Base-by-base conservation (phyloP, 192 early-diverging fungal species). In the Rhizophlyctis rosea region DNA sequence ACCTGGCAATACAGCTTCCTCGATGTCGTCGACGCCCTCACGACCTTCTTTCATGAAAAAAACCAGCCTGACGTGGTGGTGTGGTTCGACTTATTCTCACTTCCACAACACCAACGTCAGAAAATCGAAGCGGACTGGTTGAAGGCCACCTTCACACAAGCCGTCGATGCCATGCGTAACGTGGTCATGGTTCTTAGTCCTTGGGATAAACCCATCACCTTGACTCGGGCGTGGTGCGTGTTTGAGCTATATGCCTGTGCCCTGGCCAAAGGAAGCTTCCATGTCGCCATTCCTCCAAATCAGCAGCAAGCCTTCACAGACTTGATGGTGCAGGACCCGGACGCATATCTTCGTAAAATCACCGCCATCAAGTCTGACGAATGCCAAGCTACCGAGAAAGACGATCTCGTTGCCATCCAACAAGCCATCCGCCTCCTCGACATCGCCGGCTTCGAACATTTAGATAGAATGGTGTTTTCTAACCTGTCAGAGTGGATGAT, bases 21-120 rank as follows among this genome's bases (percentile, higher is more conserved):
- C 3, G 68, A 70, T 34, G 35, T 71, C n/a, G 27, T 69, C 18
- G 62, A 64, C 27, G 62, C 54, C 16, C 27, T 70, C 30, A 30
- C 11, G 23, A 3, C 28, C 33, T 61, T 32, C 24, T 27, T 23
- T 50, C 33, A 16, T 11, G 51, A 39, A 34, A 18, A 25, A 7
- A 55, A 50, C 28, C 31, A 54, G 23, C 27, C 23, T 4, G 36
- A 27, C 33, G 32, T 55, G 14, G n/a, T 61, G 27, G 56, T 70
- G 28, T 70, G 62, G 69, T 71, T 70, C 31, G 69, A 70, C 35
- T 31, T 70, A 21, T 71, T 71, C 27, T 59, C 67, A 5, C 68
- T 48, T 39, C 39, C 52, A 23, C 69, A 70, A 48, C 57, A 70
- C 47, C 24, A 23, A 3, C n/a, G n/a, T n/a, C n/a, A n/a, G n/a